Evolutionary conservation across 345 rosid genomes (phyloP).

Genomic region (Angophora floribunda): DNA sequence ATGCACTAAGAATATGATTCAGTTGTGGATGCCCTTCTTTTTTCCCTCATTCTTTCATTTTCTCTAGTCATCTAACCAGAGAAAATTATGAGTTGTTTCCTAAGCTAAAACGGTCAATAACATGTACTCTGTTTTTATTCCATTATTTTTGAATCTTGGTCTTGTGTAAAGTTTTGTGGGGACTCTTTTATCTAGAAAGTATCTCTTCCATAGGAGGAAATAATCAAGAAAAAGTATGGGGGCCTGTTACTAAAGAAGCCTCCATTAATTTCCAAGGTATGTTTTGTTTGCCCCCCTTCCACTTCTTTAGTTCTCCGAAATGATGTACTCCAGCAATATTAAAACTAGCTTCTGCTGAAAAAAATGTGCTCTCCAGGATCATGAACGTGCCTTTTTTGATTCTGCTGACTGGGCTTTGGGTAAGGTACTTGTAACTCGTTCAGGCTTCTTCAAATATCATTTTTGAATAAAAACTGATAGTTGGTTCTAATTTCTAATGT

Average conservation of each 20-base stretch:
- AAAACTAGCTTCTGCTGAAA: not conserved
- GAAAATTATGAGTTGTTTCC: not conserved
- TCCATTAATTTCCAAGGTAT: conserved; percentile 73
- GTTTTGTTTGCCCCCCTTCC: not conserved
- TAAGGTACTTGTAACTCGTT: conserved; percentile 35
- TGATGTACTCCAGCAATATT: not conserved
- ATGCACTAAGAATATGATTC: not conserved
- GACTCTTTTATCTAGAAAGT: not conserved
- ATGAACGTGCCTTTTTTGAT: conserved; percentile 80
- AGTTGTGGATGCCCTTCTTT: not conserved
- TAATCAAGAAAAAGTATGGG: conserved; percentile 63
- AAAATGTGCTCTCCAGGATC: conserved; percentile 36
- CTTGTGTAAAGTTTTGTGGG: not conserved
- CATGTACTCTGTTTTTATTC: not conserved
- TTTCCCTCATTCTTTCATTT: not conserved
- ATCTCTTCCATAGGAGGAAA: conserved; percentile 32
- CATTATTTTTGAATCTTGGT: not conserved
- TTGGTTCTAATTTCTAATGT: not conserved
- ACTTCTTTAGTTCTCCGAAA: not conserved
- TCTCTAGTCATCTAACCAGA: not conserved
- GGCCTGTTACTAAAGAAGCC: conserved; percentile 63
- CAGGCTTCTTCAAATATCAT: not conserved
- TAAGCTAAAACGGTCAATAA: not conserved
- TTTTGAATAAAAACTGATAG: not conserved
- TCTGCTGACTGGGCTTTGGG: conserved; percentile 96